These are phyloP conservation scores for Diaporthe ampelina DNA, from an alignment of 2,329 filamentous ascomycete genomes.

Conservation along the genomic window DNA sequence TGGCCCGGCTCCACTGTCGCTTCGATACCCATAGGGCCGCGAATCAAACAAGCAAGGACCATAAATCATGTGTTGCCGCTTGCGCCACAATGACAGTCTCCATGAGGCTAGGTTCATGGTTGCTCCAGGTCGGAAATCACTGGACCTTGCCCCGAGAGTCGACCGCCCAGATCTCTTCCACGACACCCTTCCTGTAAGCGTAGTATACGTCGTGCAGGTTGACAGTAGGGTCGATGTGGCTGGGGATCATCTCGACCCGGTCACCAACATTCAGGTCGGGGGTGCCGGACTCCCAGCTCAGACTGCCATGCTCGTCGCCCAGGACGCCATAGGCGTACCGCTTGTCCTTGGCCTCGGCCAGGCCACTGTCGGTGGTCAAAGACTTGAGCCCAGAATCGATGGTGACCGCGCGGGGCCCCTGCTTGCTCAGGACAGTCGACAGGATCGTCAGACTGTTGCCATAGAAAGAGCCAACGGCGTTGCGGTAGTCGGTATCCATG, in stretches of 20 bases:
- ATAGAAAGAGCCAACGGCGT: constrained; percentile 64
- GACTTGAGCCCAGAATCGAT: constrained; percentile 66
- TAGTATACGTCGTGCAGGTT: constrained; percentile 67
- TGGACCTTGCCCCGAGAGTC: constrained; percentile 66
- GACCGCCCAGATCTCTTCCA: constrained; percentile 66
- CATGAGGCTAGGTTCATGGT: background rate
- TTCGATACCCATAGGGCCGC: background rate
- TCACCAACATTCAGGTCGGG: constrained; percentile 59
- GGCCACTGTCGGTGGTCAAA: constrained; percentile 65
- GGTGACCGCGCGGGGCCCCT: constrained; percentile 58
- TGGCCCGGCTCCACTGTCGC: background rate
- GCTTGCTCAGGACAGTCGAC: constrained; percentile 63
- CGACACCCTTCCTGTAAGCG: constrained; percentile 60
- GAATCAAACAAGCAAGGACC: background rate
- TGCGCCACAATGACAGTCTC: background rate
- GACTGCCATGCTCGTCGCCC: constrained; percentile 64
- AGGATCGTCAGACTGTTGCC: constrained; percentile 63
- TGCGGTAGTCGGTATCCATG: constrained; percentile 70
- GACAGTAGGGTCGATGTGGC: constrained; percentile 68
- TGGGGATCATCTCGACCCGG: constrained; percentile 65
- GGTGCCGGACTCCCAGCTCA: constrained; percentile 58
- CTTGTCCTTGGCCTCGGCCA: constrained; percentile 61
- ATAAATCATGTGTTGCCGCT: background rate
- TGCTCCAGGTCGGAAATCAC: constrained; percentile 45
- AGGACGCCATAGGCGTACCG: constrained; percentile 59